Evolutionary conservation across 495 filamentous ascomycete genomes (phyloP).

Genomic region (Letharia columbiana): DNA sequence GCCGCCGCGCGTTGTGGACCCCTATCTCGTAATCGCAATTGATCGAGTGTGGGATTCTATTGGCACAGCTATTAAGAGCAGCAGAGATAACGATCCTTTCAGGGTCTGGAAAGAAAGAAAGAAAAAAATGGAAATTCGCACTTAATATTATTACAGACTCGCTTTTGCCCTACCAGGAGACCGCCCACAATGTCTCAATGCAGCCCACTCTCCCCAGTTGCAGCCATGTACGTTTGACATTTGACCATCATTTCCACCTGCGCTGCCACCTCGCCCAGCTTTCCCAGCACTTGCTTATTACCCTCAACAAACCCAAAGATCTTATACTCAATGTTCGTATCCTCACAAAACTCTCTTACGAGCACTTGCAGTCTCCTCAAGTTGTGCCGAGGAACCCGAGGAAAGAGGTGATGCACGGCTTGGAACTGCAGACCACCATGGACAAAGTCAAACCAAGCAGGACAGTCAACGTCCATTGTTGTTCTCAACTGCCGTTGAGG

Average conservation of each 20-base stretch:
- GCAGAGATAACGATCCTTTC: not conserved
- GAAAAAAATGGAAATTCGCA: no score
- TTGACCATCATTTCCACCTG: slow-evolving; percentile 19
- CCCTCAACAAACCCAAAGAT: slow-evolving; percentile 32
- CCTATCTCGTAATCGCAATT: no score
- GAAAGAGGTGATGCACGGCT: slow-evolving; percentile 42
- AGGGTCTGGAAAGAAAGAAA: not conserved
- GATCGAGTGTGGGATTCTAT: no score
- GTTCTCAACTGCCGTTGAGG: slow-evolving; percentile 42
- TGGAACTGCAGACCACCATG: slow-evolving; percentile 45
- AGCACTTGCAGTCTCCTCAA: slow-evolving; percentile 35
- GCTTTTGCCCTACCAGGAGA: not conserved
- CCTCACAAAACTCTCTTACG: slow-evolving; percentile 37
- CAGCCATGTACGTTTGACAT: slow-evolving; percentile 21
- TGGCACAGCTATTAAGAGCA: no score
- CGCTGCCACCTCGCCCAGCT: slow-evolving; percentile 15
- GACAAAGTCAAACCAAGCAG: slow-evolving; percentile 40
- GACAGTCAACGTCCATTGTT: slow-evolving; percentile 44
- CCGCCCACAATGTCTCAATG: slow-evolving; percentile 9
- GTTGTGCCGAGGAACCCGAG: slow-evolving; percentile 40
- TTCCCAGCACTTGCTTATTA: slow-evolving; percentile 17
- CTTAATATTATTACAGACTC: not conserved
- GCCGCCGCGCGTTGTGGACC: not conserved
- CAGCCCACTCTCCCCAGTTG: slow-evolving; percentile 27
- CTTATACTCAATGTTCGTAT: slow-evolving; percentile 37